A percentile compares a stretch with the other conserved stretches of the same genome.
These are phyloP conservation scores for Penicillium flavigenum DNA, from an alignment of 495 filamentous ascomycete genomes.

Conservation along the genomic window DNA sequence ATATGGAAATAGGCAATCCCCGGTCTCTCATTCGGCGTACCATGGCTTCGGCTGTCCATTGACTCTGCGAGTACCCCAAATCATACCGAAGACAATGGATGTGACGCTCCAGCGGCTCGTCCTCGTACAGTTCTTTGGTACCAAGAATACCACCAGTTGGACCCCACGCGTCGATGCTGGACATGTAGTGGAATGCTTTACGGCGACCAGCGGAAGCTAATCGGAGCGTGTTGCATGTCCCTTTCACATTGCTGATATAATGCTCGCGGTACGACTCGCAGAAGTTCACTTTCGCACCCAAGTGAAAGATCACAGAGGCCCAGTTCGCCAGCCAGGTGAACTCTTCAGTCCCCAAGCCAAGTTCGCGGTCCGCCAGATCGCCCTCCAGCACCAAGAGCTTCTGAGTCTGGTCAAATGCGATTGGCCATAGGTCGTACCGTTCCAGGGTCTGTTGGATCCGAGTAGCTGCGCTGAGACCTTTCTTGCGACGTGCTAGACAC, in stretches of 20 bases:
- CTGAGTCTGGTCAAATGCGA: not conserved
- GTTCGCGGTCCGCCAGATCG: constrained; percentile 4
- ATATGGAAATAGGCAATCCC: constrained; percentile 22
- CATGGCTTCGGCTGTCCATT: constrained; percentile 26
- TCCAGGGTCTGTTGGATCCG: constrained; percentile 3
- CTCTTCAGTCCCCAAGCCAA: constrained; percentile 1
- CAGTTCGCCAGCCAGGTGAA: constrained; percentile 13
- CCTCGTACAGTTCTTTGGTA: constrained; percentile 15
- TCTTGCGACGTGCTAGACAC: constrained; percentile 11
- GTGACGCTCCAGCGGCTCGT: constrained; percentile 11
- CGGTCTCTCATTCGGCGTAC: constrained; percentile 12
- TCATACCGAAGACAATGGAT: constrained; percentile 17
- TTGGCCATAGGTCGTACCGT: constrained; percentile 10
- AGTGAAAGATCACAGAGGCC: constrained; percentile 22
- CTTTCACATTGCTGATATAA: constrained; percentile 20
- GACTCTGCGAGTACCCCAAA: constrained; percentile 25
- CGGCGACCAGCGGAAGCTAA: constrained; percentile 15
- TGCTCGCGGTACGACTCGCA: constrained; percentile 21
- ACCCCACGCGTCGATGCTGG: constrained; percentile 19
- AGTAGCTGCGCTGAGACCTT: not conserved
- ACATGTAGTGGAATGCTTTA: constrained; percentile 28
- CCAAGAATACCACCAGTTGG: constrained; percentile 12
- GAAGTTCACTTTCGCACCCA: constrained; percentile 26
- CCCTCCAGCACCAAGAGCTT: constrained; percentile 14
- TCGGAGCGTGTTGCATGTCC: constrained; percentile 16